A percentile compares a stretch with the other conserved stretches of the same genome.
phyloP scores from a whole-genome alignment of 768 basidiomycete species.

The Macrolepiota dolichaula region DNA sequence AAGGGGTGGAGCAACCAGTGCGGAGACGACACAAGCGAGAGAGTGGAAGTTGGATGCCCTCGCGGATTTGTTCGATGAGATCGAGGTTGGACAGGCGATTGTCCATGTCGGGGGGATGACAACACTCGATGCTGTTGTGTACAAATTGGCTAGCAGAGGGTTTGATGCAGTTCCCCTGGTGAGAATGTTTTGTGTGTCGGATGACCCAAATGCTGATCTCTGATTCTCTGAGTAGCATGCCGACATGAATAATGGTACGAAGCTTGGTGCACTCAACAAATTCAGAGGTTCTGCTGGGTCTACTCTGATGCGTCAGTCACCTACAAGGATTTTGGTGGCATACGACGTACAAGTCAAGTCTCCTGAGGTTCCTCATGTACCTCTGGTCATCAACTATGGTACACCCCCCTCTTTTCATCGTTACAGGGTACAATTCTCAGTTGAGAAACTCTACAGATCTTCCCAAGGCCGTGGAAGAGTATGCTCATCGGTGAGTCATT shows the following conservation, averaged over 20 bases:
- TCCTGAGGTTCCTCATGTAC: slow-evolving; percentile 85
- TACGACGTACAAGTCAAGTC: slow-evolving; percentile 93
- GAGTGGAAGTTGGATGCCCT: slow-evolving; percentile 96
- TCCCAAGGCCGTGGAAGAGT: slow-evolving; percentile 95
- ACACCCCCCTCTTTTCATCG: slow-evolving; percentile 3
- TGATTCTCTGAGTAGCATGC: slow-evolving; percentile 55
- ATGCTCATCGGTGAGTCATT: slow-evolving; percentile 77
- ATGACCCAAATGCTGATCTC: slow-evolving; percentile 13
- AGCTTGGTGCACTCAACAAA: slow-evolving; percentile 80
- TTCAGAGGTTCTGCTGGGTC: slow-evolving; percentile 58
- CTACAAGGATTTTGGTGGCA: slow-evolving; percentile 80
- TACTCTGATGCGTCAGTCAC: slow-evolving; percentile 59
- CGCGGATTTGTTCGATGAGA: slow-evolving; percentile 85
- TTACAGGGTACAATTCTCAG: background rate
- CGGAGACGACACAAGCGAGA: slow-evolving; percentile 80
- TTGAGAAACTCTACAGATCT: slow-evolving; percentile 49
- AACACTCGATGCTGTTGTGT: slow-evolving; percentile 83
- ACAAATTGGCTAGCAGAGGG: slow-evolving; percentile 82
- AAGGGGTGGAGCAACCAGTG: slow-evolving; percentile 72
- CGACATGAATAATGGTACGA: slow-evolving; percentile 87
- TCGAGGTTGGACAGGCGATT: slow-evolving; percentile 75
- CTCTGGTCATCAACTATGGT: slow-evolving; percentile 96
- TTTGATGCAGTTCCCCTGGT: slow-evolving; percentile 89
- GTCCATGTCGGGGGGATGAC: slow-evolving; percentile 89
- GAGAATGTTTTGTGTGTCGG: slow-evolving; percentile 31